A percentile compares a stretch with the other conserved stretches of the same genome.
phyloP scores from a whole-genome alignment of 805 yeast genomes.

The Schizosaccharomyces osmophilus region DNA sequence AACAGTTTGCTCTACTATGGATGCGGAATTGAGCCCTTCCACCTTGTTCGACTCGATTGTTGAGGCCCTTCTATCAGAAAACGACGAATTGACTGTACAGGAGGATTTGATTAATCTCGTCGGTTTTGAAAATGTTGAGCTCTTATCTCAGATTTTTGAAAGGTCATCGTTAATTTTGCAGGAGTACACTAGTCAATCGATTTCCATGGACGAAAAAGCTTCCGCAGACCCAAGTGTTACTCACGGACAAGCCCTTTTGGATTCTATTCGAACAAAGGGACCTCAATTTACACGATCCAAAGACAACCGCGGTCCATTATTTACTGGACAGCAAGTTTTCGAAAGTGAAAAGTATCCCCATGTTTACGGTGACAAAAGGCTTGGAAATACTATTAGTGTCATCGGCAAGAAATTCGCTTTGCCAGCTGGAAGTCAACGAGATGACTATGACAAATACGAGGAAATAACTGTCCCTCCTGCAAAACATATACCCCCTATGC shows the following conservation, averaged over 20 bases:
- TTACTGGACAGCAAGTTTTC: slow-evolving; percentile 9
- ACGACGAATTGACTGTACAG: slow-evolving; percentile 38
- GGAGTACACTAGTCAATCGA: slow-evolving; percentile 1
- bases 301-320: slow-evolving; percentile 1
- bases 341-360: slow-evolving; percentile 49
- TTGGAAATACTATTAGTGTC: slow-evolving; percentile 44
- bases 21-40: background rate
- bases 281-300: background rate
- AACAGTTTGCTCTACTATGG: too few relatives aligned
- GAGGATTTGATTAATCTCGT: slow-evolving; percentile 50
- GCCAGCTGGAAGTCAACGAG: slow-evolving; percentile 51
- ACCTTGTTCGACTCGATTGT: slow-evolving; percentile 1
- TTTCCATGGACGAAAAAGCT: background rate
- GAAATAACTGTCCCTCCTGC: slow-evolving; percentile 68
- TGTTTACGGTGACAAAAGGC: slow-evolving; percentile 49
- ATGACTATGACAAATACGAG: slow-evolving; percentile 26
- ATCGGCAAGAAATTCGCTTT: slow-evolving; percentile 59
- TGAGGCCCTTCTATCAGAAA: slow-evolving; percentile 14
- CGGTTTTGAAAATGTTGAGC: slow-evolving; percentile 68
- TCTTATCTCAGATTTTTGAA: slow-evolving; percentile 32
- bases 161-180: slow-evolving; percentile 4
- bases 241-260: background rate
- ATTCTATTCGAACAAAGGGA: background rate
- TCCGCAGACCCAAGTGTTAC: background rate
- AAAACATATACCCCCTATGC: slow-evolving; percentile 20